Conservation (phyloP, 768 basidiomycete genomes). For the Amyloporia xantha region DNA sequence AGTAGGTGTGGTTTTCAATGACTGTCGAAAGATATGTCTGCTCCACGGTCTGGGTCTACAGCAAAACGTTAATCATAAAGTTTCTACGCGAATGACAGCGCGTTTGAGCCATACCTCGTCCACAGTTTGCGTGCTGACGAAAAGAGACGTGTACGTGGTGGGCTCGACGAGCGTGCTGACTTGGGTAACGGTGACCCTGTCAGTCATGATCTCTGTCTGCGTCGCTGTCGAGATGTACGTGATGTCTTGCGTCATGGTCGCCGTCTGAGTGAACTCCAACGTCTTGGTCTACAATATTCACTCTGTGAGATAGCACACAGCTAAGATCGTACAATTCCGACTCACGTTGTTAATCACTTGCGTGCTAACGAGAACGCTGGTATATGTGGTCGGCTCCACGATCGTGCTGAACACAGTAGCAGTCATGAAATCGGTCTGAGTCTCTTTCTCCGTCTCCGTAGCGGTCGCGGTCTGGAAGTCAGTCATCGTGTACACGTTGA, state of each 20-base stretch:
- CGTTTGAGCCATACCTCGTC: conserved; percentile 42
- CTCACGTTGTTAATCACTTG: conserved; percentile 54
- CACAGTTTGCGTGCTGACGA: conserved; percentile 47
- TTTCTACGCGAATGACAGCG: not conserved
- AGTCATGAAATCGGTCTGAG: conserved; percentile 52
- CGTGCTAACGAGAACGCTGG: conserved; percentile 45
- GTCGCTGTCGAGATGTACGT: conserved; percentile 41
- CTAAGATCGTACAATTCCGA: too few relatives aligned
- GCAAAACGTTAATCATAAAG: not conserved
- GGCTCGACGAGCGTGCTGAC: conserved; percentile 47
- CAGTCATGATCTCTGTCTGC: conserved; percentile 42
- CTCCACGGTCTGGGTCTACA: conserved; percentile 50
- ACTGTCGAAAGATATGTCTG: conserved; percentile 45
- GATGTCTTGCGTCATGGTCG: conserved; percentile 37
- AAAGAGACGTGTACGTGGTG: conserved; percentile 50
- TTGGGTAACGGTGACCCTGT: conserved; percentile 48
- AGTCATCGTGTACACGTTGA: conserved; percentile 46
- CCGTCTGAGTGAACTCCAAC: conserved; percentile 53
- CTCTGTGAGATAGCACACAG: conserved; percentile 1
- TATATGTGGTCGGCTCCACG: conserved; percentile 52
- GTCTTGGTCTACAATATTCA: conserved; percentile 31
- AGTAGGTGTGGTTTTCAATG: conserved; percentile 27
- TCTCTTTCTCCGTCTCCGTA: conserved; percentile 34
- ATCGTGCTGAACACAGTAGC: conserved; percentile 45
- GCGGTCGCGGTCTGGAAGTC: conserved; percentile 27